A percentile compares a stretch with the other conserved stretches of the same genome.
Evolutionary conservation across 129 eudicot genomes (phyloP).

Genomic region (Flaveria robusta): DNA sequence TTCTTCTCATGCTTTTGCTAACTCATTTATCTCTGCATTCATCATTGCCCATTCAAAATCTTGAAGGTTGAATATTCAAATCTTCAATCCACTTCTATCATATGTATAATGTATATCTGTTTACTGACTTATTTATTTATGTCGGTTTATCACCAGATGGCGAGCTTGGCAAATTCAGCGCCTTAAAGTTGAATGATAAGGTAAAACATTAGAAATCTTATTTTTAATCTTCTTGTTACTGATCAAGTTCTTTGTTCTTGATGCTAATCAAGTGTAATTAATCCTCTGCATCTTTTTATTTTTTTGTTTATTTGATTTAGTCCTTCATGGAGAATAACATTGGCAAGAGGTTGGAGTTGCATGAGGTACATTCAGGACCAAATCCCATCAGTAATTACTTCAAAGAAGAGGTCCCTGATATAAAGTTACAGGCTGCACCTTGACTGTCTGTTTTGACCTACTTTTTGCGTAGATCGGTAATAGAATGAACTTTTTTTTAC

Average conservation of each 20-base stretch:
- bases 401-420: slow-evolving; percentile 32
- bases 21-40: slow-evolving; percentile 46
- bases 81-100: neutral
- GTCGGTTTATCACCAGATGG: slow-evolving; percentile 32
- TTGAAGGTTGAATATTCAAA: slow-evolving; percentile 30
- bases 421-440: slow-evolving; percentile 32
- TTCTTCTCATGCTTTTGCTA: slow-evolving; percentile 45
- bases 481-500: slow-evolving; percentile 20
- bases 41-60: neutral
- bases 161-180: slow-evolving; percentile 28
- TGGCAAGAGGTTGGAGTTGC: slow-evolving; percentile 36
- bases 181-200: slow-evolving; percentile 28
- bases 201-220: slow-evolving; percentile 22
- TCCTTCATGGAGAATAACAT: slow-evolving; percentile 25
- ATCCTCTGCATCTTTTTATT: neutral
- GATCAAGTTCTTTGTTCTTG: neutral
- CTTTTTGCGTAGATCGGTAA: slow-evolving; percentile 13
- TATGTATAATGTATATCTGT: neutral
- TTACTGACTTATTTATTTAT: slow-evolving; percentile 18
- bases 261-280: too few species aligned
- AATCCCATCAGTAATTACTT: slow-evolving; percentile 42
- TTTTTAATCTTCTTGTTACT: neutral
- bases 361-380: slow-evolving; percentile 47
- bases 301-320: slow-evolving; percentile 8
- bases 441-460: slow-evolving; percentile 13